Base-by-base conservation (phyloP, 768 basidiomycete genomes). In the Amanita jacksonii region DNA sequence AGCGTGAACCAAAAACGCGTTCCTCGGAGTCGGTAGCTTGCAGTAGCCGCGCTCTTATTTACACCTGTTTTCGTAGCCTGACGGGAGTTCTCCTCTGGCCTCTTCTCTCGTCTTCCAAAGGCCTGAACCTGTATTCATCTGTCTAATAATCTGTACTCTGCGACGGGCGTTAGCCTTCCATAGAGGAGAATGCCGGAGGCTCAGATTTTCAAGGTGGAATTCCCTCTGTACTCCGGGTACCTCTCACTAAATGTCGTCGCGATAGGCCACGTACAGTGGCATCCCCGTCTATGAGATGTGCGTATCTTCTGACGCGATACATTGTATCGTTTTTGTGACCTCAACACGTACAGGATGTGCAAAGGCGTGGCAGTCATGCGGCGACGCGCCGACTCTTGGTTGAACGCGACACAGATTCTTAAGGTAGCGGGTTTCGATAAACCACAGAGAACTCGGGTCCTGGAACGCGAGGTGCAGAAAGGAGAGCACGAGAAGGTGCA, bases 351-450 rank as follows among this genome's bases (percentile, higher is more conserved):
- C 52, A 91, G 88, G 86, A 88, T 91, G 82, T 86, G 81, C 68
- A 89, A 90, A 59, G 83, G 86, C 42, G 87, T 98, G 58, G 94
- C 96, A 43, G 91, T 98, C 49, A 99, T 99, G 96, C 80, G 94
- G 38, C 77, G 96, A 56, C 84, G 92, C 60, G 76, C 88, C 28
- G 96, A 99, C 66, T 86, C 85, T 32, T 99, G 96, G 88, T 74
- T 99, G 46, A 99, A 99, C 75, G 96, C 96, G 64, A 99, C 96
- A 1, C 91, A 94, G 61, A 96, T 99, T 51, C 78, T 99, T 57
- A 99, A 99, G 63, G 94, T 99, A 53, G 96, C 93, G 22, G 96
- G 94, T 8, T 98, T 98, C 54, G 96, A 99, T 68, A 99, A 99
- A 61, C 96, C 96, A 1, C 96, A 98, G 60, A 73, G 96, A 38